Evolutionary conservation across 1,139 yeast species (phyloP), one percentile per base, ranked within the genome.

Genomic region (Suhomyces taliae): DNA sequence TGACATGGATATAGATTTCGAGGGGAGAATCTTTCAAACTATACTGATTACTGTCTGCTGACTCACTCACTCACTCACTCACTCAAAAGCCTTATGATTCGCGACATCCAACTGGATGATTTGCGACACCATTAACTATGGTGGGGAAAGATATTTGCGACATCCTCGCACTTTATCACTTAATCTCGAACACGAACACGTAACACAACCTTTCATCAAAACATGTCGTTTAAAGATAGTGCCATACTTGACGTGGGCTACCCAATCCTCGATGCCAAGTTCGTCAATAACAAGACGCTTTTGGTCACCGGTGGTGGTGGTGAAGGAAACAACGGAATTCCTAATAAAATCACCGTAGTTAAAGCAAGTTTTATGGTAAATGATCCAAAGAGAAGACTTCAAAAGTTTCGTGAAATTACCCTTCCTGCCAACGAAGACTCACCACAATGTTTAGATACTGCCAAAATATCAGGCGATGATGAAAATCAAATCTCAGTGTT

Each of bases 221-320:
- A 19, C 45, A 69, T 69, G 74, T 67, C 74, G 32, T 58, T 65
- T 36, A 69, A 67, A 50, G 67, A 69, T 14, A 65, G 73, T 42
- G 74, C 72, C 7, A 61, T 69, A 7, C 64, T 79, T 48, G 83
- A 85, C 57, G 72, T 85, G 40, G 91, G 88, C 4, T 90, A 87
- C 60, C 98, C 99, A 0, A 78, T 90, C 12, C 87, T 85, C 59
- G 95, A 89, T 2, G 84, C 91, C 49, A 79, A 80, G 53, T 91
- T 89, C 62, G 72, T 85, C 45, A 76, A 81, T 56, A 78, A 83
- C 55, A 72, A 76, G 54, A 79, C 85, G 4, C 65, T 90, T 34
- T 66, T 90, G 44, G 87, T 87, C 29, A 82, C 90, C 6, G 99
- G 99, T 37, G 99, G 98, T 39, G 97, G 97, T 35, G 98, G 97